Evolutionary conservation across 2,329 filamentous ascomycete genomes (phyloP).

Genomic region (Fusarium denticulatum): DNA sequence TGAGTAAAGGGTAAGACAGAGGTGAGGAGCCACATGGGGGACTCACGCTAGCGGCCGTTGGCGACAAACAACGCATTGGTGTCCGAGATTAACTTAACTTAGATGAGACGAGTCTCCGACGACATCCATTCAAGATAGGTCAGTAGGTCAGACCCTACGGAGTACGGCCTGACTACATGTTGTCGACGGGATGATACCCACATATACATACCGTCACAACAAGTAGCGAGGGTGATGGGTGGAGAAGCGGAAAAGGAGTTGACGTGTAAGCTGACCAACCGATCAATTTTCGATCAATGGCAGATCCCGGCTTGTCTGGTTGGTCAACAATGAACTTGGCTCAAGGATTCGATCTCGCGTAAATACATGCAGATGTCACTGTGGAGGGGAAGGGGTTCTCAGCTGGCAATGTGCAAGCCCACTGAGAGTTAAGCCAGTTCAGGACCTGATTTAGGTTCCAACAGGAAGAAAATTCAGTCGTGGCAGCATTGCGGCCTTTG

Average conservation of each 20-base stretch:
- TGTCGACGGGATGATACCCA: slow-evolving; percentile 3
- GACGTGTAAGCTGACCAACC: slow-evolving; percentile 30
- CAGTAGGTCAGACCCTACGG: background rate
- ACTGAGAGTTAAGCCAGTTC: background rate
- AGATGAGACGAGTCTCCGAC: slow-evolving; percentile 35
- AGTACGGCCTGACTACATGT: background rate
- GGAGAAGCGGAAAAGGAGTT: slow-evolving; percentile 9
- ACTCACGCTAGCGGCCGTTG: slow-evolving; percentile 43
- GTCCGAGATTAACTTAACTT: slow-evolving; percentile 35
- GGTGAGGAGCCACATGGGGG: slow-evolving; percentile 39
- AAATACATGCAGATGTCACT: slow-evolving; percentile 7
- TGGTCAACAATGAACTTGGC: slow-evolving; percentile 2
- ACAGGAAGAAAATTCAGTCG: background rate
- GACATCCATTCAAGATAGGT: slow-evolving; percentile 11
- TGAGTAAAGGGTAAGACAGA: slow-evolving; percentile 9
- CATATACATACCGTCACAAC: slow-evolving; percentile 9
- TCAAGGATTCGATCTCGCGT: slow-evolving; percentile 23
- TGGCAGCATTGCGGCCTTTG: background rate
- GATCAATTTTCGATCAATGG: slow-evolving; percentile 23
- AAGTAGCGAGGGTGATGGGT: slow-evolving; percentile 11
- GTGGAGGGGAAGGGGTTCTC: slow-evolving; percentile 20
- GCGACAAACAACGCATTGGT: slow-evolving; percentile 32
- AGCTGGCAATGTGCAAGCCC: slow-evolving; percentile 27
- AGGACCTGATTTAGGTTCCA: background rate
- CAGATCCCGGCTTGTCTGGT: slow-evolving; percentile 4